Conservation (phyloP, 148 eudicot genomes). For the Chenopodium berlandieri region DNA sequence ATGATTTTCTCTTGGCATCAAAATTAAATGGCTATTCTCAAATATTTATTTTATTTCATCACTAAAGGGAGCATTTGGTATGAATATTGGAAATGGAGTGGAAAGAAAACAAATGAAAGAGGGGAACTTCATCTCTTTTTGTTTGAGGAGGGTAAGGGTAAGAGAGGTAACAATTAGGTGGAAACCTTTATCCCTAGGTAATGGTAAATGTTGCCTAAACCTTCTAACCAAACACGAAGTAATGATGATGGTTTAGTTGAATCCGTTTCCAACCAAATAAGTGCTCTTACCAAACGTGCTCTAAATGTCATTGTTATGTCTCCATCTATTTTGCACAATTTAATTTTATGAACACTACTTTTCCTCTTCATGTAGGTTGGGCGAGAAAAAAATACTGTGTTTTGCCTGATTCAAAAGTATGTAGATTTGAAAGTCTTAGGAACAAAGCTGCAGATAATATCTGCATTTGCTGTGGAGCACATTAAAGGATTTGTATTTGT, state of each 20-base stretch:
- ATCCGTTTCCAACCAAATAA: too few species aligned
- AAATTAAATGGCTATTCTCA: neutral
- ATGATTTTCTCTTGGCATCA: slow-evolving; percentile 7
- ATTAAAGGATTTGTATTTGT: slow-evolving; percentile 81
- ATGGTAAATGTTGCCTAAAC: too few species aligned
- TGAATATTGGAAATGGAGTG: too few species aligned
- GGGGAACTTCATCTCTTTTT: too few species aligned
- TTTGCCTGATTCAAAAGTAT: slow-evolving; percentile 88
- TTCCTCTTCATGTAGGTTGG: slow-evolving; percentile 56
- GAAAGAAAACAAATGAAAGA: too few species aligned
- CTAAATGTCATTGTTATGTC: neutral
- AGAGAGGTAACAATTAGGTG: too few species aligned
- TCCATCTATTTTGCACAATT: neutral
- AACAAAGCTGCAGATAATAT: slow-evolving; percentile 69
- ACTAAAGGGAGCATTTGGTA: too few species aligned
- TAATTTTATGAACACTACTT: neutral
- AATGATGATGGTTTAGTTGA: too few species aligned
- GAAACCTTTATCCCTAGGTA: too few species aligned
- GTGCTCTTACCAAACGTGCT: neutral
- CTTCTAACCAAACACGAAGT: too few species aligned
- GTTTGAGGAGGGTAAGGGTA: too few species aligned
- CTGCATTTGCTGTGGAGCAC: slow-evolving; percentile 82
- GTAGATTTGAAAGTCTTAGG: slow-evolving; percentile 64
- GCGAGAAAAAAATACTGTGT: slow-evolving; percentile 83
- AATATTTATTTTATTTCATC: too few species aligned